Evolutionary conservation across 2,329 filamentous ascomycete genomes (phyloP).

Genomic region (Cercospora berteroae): DNA sequence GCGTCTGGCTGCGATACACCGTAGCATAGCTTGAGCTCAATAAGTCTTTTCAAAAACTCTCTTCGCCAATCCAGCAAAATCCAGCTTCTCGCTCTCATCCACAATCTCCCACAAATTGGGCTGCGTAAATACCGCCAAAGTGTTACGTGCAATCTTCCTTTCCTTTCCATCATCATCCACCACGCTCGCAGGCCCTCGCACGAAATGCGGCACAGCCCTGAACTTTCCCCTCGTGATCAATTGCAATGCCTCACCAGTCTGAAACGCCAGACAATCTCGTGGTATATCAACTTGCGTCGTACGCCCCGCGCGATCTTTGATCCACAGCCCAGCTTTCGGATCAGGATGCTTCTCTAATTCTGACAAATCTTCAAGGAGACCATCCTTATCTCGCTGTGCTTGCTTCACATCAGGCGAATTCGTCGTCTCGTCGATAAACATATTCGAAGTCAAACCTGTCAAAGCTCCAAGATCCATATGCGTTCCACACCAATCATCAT

Average conservation of each 20-base stretch:
- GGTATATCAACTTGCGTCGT: constrained; percentile 92
- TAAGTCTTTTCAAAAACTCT: constrained; percentile 27
- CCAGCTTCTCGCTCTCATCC: constrained; percentile 58
- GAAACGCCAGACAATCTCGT: constrained; percentile 86
- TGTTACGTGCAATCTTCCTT: constrained; percentile 61
- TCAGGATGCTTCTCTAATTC: constrained; percentile 79
- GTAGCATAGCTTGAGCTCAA: constrained; percentile 2
- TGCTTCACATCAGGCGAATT: constrained; percentile 35
- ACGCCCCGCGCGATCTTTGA: constrained; percentile 76
- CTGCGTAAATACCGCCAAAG: constrained; percentile 94
- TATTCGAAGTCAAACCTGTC: constrained; percentile 88
- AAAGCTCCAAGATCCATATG: constrained; percentile 91
- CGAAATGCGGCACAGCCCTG: constrained; percentile 94
- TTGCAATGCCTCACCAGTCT: constrained; percentile 90
- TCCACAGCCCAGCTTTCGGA: constrained; percentile 84
- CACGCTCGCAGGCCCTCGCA: constrained; percentile 61
- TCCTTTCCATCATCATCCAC: constrained; percentile 49
- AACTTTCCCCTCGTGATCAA: constrained; percentile 88
- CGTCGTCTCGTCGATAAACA: constrained; percentile 82
- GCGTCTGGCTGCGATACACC: neutral
- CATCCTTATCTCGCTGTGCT: neutral
- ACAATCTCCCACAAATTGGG: constrained; percentile 83
- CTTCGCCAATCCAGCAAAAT: constrained; percentile 25
- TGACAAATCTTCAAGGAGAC: constrained; percentile 45
- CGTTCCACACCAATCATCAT: constrained; percentile 93